Evolutionary conservation across 495 filamentous ascomycete genomes (phyloP), one percentile per base, ranked within the genome.

Genomic region (Penicillium nucicola): DNA sequence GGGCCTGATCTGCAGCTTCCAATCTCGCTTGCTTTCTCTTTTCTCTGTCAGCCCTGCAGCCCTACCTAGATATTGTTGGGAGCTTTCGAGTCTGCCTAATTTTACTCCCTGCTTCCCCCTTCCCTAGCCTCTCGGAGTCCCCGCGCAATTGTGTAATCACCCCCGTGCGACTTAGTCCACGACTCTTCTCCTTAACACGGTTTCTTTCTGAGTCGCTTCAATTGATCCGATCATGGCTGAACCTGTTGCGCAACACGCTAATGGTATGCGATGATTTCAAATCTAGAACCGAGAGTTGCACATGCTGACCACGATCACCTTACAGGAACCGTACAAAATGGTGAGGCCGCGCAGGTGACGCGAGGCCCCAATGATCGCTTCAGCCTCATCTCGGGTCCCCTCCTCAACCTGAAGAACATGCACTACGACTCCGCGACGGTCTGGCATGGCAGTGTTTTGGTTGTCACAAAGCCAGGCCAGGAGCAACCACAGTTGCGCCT

Each of bases 381-480:
- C 47, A 58, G 57, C 31, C 48, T 95, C 15, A 74, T 87, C 30
- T 88, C 85, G 57, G 91, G 91, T 12, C 91, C 91, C 8, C 67
- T 95, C 48, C 68, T 96, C 58, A 95, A 95, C 67, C 89, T 92
- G 65, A 81, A 84, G 54, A 83, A 85, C 61, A 93, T 91, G 87
- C 84, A 85, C 67, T 78, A 79, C 35, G 74, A 71, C 42, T 58
- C 67, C 10, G 61, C 65, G 9, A 69, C 80, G 8, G 62, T 69
- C 20, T 96, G 90, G 91, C 77, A 87, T 58, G 90, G 91, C 23
- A 93, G 87, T 62, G 87, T 95, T 12, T 69, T 95, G 61, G 72
- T 95, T 42, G 88, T 95, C 33, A 86, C 83, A 31, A 82, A 77
- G 36, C 85, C 88, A 1, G 83, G 84, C 11, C 75, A 76, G 55